These are phyloP conservation scores for Cladosporium colombiae DNA, from an alignment of 2,329 filamentous ascomycete genomes.

Conservation along the genomic window DNA sequence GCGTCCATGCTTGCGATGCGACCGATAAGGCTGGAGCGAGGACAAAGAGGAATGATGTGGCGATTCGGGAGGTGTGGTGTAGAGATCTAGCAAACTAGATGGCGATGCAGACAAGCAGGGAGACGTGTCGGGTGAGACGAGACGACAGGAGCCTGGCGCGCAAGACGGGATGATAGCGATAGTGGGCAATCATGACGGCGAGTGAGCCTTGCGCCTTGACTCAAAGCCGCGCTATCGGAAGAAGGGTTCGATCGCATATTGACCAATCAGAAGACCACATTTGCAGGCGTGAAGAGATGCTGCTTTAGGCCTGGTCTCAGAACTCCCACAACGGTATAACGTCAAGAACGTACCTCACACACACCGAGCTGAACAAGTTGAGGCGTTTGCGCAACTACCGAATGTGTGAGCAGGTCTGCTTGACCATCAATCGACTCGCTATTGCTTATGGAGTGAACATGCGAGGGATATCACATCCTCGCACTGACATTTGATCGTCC, in stretches of 20 bases:
- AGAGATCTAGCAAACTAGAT: not conserved
- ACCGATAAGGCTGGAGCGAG: not conserved
- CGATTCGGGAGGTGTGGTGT: not conserved
- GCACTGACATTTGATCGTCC: not conserved
- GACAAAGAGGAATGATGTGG: not conserved
- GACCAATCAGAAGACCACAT: not conserved
- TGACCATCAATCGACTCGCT: not conserved
- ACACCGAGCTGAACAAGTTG: not conserved
- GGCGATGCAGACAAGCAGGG: not conserved
- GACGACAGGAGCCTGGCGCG: not conserved
- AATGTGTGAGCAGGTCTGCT: not conserved
- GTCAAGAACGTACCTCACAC: not conserved
- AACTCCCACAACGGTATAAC: not conserved
- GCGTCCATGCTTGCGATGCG: conserved; percentile 11
- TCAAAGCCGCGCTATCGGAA: not conserved
- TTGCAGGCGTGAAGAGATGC: not conserved
- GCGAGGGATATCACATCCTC: not conserved
- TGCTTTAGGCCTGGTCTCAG: not conserved
- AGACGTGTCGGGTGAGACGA: not conserved
- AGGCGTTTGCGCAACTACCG: not conserved
- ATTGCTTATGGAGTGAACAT: not conserved
- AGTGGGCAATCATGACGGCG: conserved; percentile 5
- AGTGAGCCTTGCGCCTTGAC: not conserved
- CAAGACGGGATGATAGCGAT: conserved; percentile 12
- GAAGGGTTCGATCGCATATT: not conserved